Evolutionary conservation across 495 filamentous ascomycete genomes (phyloP), one percentile per base, ranked within the genome.

Genomic region (Trichodelitschia bisporula): DNA sequence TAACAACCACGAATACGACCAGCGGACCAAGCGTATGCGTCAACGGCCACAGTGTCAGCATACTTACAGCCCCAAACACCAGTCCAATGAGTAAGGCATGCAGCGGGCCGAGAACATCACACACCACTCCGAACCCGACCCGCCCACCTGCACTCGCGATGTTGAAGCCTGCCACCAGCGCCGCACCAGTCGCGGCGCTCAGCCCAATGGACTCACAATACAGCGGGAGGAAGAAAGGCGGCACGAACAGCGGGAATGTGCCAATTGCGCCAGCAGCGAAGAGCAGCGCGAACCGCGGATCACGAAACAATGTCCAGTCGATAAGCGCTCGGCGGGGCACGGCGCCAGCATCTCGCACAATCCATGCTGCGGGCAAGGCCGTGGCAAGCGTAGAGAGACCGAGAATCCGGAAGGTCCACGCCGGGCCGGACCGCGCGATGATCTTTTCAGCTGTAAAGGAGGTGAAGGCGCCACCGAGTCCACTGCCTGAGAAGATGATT

Each of bases 241-340:
- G 66, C 2, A 71, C 63, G 30, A 67, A 58, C 5, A 69, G 53
- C 0, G 65, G 58, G 39, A 71, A 71, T 13, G 62, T 67, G 2
- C 53, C 65, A n/a, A 69, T 59, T 2, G 57, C 61, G 2, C 61
- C 61, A 2, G 54, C 54, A 3, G 60, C 29, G 36, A 68, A 69
- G 18, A 71, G 45, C 0, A 57, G 46, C 3, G 45, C 27, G 40
- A 69, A 71, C 15, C 51, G 54, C 4, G 51, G 24, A 33, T 61
- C 53, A 11, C 49, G 51, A 36, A 69, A 62, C 11, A 66, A 45
- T 16, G 46, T 39, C 55, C 58, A 61, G 37, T 71, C 66, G 2
- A 69, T 40, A 33, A 64, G 56, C 0, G 50, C 47, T 1, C 46
- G 36, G 6, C 37, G 49, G 3, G 43, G 52, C n/a, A 61, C 47